Evolutionary conservation across 139 green algal species (phyloP), one percentile per base, ranked within the genome.

Genomic region (Tetraselmis striata): DNA sequence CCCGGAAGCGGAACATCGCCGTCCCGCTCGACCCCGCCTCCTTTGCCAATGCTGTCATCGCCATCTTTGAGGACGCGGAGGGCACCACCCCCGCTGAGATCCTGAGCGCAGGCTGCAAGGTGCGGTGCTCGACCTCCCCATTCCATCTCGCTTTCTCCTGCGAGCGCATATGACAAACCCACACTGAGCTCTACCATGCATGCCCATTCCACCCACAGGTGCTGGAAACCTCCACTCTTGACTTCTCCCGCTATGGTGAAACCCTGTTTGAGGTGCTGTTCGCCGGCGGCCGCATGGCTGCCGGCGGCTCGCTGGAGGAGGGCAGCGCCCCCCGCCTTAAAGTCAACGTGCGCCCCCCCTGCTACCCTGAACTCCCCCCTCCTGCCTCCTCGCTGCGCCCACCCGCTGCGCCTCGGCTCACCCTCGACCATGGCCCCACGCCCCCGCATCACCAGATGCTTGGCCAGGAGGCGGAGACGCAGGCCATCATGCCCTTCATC

Each of bases 221-320:
- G 0, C 88, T 98, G n/a, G 95, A 97, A 32, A 80, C 81, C 26
- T 90, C 90, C 1, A 92, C 97, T 29, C 88, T 99, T 1, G 95
- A 99, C 84, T 99, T 97, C 81, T 93, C 85, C 1, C 90, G 96
- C 30, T 99, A 99, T 95, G 94, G 94, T 29, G 96, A 98, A 79
- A 96, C 95, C 0, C 89, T 99, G 23, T 98, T 98, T 87, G 95
- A 99, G 93, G 92, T 97, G 76, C 86, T 95, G 2, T 98, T 98
- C 86, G 92, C 92, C 25, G 95, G 95, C n/a, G 92, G 89, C 26
- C 90, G 93, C 27, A 85, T 98, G 75, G 90, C 88, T 30, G 90
- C 86, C 1, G 94, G 94, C 75, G 90, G 89, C 59, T 91, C 90
- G 30, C 87, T 96, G 25, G 86, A 90, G 26, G 93, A 96, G 76